Base-by-base conservation (phyloP, 768 basidiomycete species). In the Tricholoma bakamatsutake region DNA sequence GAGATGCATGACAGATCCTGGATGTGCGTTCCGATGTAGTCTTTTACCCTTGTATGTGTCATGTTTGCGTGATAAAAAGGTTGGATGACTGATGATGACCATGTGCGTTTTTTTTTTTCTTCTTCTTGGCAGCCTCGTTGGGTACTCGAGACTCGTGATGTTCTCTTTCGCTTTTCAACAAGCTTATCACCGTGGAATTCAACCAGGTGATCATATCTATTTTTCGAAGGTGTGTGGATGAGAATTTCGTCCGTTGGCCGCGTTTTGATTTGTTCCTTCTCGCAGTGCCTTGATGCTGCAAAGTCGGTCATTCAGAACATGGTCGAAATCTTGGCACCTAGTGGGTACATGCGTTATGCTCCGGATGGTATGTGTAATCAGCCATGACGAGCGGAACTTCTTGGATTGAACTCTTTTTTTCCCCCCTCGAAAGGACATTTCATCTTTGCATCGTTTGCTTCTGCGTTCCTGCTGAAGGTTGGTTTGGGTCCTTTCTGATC, bases 141-240 rank as follows among this genome's bases (percentile, higher is more conserved):
- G 75, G 28, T 92, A 91, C 62, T 87, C 87, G 34, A 78, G 90
- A 13, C 80, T 92, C 10, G 90, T 92, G 49, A 89, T 91, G 87
- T 90, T 81, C 64, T 91, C 90, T 0, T 91, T 92, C 62, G 89
- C 87, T 4, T 91, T 91, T 71, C 89, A 92, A 60, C 85, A 90
- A 61, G 88, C 88, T 1, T 90, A 82, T 67, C 80, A 85, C 60
- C 80, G 85, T 7, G 87, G 88, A 1, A 78, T 88, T 28, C 76
- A 82, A 58, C 68, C 75, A 1, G 78, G 77, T 1, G 87, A 90
- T 66, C 69, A 81, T 15, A 64, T 89, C 18, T 87, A 87, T 67
- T 83, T 90, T 58, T 79, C 74, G 54, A 86, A 83, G 76, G 89
- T 85, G 21, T 1, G 21, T 28, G 13, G 73, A 51, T 34, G 37